Percentiles rank a stretch among this genome's conserved stretches.
Conservation (phyloP, 306 rosid genomes). For the apple (Malus domestica) region DNA sequence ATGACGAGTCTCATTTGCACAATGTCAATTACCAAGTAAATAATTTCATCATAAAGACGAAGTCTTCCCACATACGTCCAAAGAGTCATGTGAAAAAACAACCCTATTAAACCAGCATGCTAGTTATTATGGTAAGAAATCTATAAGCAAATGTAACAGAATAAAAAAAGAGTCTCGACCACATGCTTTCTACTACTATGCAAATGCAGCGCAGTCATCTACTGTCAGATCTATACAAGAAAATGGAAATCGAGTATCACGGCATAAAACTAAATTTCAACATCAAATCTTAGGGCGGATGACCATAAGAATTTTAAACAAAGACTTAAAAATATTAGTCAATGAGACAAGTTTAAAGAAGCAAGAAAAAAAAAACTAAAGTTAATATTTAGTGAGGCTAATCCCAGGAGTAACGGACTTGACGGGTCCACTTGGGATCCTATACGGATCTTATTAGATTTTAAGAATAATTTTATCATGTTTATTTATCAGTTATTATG, state of each 20-base stretch:
- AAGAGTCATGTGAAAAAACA: too few species aligned
- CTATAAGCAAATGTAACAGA: too few species aligned
- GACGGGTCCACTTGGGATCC: not conserved
- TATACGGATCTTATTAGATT: too few species aligned
- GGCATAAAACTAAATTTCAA: not conserved
- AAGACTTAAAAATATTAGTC: not conserved
- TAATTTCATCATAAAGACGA: too few species aligned
- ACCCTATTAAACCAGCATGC: too few species aligned
- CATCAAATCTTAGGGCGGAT: not conserved
- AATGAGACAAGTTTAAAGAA: not conserved
- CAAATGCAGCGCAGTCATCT: not conserved
- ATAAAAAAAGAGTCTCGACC: too few species aligned
- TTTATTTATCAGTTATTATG: accelerated
- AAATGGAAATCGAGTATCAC: not conserved
- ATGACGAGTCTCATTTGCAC: too few species aligned
- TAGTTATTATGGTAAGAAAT: too few species aligned
- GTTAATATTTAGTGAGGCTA: not conserved
- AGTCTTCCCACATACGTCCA: too few species aligned
- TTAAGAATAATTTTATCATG: too few species aligned
- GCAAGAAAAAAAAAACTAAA: not conserved
- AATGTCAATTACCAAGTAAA: too few species aligned
- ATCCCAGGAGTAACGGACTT: not conserved
- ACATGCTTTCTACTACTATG: not conserved
- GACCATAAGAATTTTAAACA: not conserved
- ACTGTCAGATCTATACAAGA: not conserved